Evolutionary conservation across 2,329 filamentous ascomycete species (phyloP), one percentile per base, ranked within the genome.

Genomic region (Beauveria sp.): DNA sequence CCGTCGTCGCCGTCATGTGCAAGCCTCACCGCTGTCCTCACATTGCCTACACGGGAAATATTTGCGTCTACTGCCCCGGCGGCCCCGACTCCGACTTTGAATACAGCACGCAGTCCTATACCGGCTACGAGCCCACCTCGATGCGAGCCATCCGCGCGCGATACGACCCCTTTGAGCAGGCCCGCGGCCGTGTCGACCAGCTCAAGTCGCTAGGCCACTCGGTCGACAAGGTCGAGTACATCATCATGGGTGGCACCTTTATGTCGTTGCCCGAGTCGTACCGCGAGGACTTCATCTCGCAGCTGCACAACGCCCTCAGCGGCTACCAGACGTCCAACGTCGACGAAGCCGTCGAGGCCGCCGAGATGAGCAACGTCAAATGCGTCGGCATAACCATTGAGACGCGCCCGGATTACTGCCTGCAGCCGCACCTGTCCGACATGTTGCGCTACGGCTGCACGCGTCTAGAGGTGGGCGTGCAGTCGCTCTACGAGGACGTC

Each of bases 371-470:
- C 73, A 96, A 92, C 69, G 88, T 93, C 72, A 99, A 99, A 74
- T 99, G 95, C 69, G 95, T 99, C 14, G 95, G 95, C 59, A 98
- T 99, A 70, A 99, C 95, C 1, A 99, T 99, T 69, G 95, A 99
- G 77, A 99, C 95, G 3, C 82, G 95, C 40, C 95, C 95, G 0
- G 95, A 99, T 73, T 99, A 99, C 77, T 99, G 95, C 70, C 78
- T 98, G 62, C 93, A 96, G 68, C 90, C 91, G n/a, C 95, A 99
- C 73, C 80, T 99, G 38, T 93, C 91, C 30, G 90, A 90, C 69
- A 99, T 99, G 95, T 80, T 99, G 58, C 86, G 93, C n/a, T 99
- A 99, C 70, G 95, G 95, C 42, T 99, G 95, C 74, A 99, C 95
- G 1, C 84, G 95, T 60, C 79, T 99, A 20, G 95, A 99, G 71